Evolutionary conservation across 2,329 filamentous ascomycete genomes (phyloP), one percentile per base, ranked within the genome.

Genomic region (Stenocarpella maydis): DNA sequence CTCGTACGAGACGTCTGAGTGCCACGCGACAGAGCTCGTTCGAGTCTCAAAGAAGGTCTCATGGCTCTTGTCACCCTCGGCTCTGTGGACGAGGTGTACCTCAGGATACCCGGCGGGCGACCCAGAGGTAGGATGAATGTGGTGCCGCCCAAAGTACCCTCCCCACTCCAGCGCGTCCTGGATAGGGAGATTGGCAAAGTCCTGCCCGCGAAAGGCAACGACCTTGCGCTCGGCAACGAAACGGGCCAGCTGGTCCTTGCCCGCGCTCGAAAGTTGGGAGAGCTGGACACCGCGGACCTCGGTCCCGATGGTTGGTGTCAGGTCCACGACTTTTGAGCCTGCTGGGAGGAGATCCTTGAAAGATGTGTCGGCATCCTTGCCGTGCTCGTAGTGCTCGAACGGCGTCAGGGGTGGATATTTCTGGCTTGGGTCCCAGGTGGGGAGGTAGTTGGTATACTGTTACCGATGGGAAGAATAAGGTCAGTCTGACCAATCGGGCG

Each of bases 1-100:
- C 82, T 97, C 95, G 77, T 97, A 97, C 0, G 92, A 92, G 1
- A 97, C 91, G 74, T 97, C 94, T 0, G 90, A 92, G 81, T 97
- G 94, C 94, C 94, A 97, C 9, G 93, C 93, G 1, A 97, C 90
- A 1, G 91, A 92, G 80, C 91, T 95, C 4, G 92, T 95, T 26
- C 92, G 87, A 55, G 88, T 87, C 69, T 76, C 82, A 68, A 93
- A 89, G 79, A 90, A 92, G 49, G 86, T 80, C 14, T 85, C 80
- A 17, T 85, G 86, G 3, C 84, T 87, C 6, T 84, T 88, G 75
- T 93, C 90, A 31, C 88, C 88, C 84, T 69, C 90, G 83, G 69
- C 91, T 87, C 91, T 86, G 78, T 93, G 90, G 12, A 93, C 91
- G 3, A 93, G 84, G 76, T 93, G 91, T 50, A 93, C 81, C 76